Base-by-base conservation (phyloP, 768 basidiomycete species). In the Pleurotus eryngii region DNA sequence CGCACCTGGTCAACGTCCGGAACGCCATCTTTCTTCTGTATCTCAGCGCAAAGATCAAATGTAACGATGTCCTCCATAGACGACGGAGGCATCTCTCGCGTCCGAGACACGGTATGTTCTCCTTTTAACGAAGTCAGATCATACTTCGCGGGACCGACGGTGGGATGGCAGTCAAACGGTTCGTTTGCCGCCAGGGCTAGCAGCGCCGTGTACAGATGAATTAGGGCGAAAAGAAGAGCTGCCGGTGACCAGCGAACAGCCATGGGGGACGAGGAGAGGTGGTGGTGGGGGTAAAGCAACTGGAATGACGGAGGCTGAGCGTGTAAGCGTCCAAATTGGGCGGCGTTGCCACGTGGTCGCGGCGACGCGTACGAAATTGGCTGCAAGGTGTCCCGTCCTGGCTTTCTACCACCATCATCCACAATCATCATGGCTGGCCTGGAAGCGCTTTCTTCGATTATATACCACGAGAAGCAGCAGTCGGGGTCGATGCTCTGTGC, bases 381-480 rank as follows among this genome's bases (percentile, higher is more conserved):
- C 20, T 6, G 4, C 42, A 11, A 2, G 20, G 15, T n/a, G 17
- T 42, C n/a, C 18, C 20, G 15, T 56, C 55, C 35, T 56, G 22
- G 24, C 38, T 47, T 46, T 49, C 46, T 59, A 51, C 57, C 40
- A 24, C n/a, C 8, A 45, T 17, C 42, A 56, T 27, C 46, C 26
- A 30, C n/a, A 12, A 35, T 58, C 59, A 64, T 57, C 54, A 90
- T 89, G 87, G 76, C 84, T 26, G 78, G 79, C 49, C 73, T 88
- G 38, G 82, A 88, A 62, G 64, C 62, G 26, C 76, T 92, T 8
- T 62, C 75, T 11, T 67, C 75, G 6, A 66, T 79, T 8, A 87
- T 93, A 57, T 92, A 92, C 68, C 89, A 92, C 69, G 90, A 93
- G 67, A 81, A 69, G 59, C 91, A 94, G 69, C 81, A 92, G 66